phyloP scores from a whole-genome alignment of 768 basidiomycete species.

The Serendipita vermifera region DNA sequence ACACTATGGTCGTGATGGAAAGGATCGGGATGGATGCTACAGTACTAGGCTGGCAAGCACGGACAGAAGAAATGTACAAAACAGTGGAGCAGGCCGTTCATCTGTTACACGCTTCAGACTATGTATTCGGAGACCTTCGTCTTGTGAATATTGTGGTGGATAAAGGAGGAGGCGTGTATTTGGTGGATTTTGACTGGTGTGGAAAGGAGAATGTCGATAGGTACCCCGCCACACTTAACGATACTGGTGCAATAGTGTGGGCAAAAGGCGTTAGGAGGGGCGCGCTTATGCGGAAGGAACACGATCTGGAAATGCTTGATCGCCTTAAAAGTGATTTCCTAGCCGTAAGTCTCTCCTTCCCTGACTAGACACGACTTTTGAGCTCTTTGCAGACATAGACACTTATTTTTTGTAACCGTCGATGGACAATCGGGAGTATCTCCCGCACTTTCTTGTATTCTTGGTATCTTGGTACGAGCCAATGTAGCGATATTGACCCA shows the following conservation, averaged over 20 bases:
- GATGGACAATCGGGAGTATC: too few relatives aligned
- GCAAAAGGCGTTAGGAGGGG: neutral
- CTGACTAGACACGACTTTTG: too few relatives aligned
- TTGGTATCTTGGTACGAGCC: too few relatives aligned
- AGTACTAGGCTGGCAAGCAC: too few relatives aligned
- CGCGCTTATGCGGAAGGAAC: conserved; percentile 13
- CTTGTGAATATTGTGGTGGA: conserved; percentile 24
- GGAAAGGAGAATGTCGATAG: conserved; percentile 20
- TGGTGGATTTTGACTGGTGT: conserved; percentile 32
- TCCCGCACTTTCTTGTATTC: too few relatives aligned
- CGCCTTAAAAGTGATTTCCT: neutral
- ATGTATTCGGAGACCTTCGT: conserved; percentile 30
- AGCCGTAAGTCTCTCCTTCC: too few relatives aligned
- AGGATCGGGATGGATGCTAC: conserved; percentile 18
- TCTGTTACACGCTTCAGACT: conserved; percentile 22
- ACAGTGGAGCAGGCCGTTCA: conserved; percentile 18
- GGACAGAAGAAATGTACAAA: conserved; percentile 15
- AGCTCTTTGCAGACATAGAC: too few relatives aligned
- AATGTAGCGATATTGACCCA: too few relatives aligned
- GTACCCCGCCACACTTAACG: conserved; percentile 14
- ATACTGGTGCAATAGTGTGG: neutral
- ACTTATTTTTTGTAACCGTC: too few relatives aligned
- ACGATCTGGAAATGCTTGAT: conserved; percentile 14
- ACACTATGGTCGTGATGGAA: conserved; percentile 31
- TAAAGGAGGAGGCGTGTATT: conserved; percentile 15